Conservation (phyloP, 768 basidiomycete species). For the Pleurotus djamor region DNA sequence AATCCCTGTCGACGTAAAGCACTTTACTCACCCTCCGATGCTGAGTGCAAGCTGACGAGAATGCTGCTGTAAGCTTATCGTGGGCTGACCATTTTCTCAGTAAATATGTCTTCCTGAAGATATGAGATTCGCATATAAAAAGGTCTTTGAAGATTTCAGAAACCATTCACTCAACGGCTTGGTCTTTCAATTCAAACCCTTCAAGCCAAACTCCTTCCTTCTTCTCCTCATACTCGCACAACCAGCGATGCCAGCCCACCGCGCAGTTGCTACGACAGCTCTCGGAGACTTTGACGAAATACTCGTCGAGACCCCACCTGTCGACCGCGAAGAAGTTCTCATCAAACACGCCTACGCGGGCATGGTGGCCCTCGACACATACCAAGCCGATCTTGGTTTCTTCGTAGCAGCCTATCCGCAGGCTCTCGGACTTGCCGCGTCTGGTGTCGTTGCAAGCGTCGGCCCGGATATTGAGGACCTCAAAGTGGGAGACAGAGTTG, state of each 20-base stretch:
- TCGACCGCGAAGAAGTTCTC: constrained; percentile 29
- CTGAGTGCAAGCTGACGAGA: no score
- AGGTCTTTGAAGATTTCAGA: no score
- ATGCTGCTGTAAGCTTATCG: no score
- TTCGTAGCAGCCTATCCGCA: constrained; percentile 24
- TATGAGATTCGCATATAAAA: no score
- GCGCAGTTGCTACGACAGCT: constrained; percentile 5
- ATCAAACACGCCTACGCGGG: constrained; percentile 34
- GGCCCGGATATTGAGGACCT: constrained; percentile 29
- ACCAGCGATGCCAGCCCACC: background rate
- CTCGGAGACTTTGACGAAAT: constrained; percentile 11
- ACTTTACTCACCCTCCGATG: no score
- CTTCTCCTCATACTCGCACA: background rate
- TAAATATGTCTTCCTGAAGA: no score
- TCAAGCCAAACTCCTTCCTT: no score
- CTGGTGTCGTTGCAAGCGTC: constrained; percentile 28
- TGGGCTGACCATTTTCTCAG: no score
- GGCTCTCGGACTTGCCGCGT: constrained; percentile 30
- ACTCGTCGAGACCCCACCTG: constrained; percentile 26
- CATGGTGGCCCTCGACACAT: constrained; percentile 30
- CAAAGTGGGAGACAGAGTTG: constrained; percentile 32
- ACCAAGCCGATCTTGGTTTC: constrained; percentile 28
- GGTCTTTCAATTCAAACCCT: no score
- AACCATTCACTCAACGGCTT: no score
- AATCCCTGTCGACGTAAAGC: no score